Conservation (phyloP, 192 early-diverging fungal genomes). For the Coemansia biformis region DNA sequence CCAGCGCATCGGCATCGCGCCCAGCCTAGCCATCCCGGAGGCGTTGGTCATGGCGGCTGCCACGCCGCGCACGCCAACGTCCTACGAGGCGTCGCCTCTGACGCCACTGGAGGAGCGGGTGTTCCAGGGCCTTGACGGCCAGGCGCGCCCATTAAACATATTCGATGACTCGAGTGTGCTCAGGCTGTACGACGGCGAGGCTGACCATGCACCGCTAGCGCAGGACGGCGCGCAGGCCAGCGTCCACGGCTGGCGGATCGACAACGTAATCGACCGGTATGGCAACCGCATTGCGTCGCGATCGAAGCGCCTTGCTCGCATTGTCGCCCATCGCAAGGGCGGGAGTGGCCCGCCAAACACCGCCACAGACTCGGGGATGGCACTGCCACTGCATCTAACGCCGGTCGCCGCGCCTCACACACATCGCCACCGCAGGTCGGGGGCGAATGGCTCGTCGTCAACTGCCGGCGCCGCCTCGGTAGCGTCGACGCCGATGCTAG, state of each 20-base stretch:
- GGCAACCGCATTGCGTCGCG: constrained; percentile 29
- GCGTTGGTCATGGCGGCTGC: not conserved
- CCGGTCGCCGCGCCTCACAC: not conserved
- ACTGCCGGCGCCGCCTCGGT: constrained; percentile 1
- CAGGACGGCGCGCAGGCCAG: not conserved
- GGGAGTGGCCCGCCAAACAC: constrained; percentile 1
- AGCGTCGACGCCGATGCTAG: constrained; percentile 7
- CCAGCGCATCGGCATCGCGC: constrained; percentile 1
- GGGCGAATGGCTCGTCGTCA: constrained; percentile 10
- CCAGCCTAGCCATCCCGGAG: constrained; percentile 6
- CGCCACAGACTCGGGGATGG: no score
- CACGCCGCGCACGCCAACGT: constrained; percentile 15
- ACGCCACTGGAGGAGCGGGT: constrained; percentile 40
- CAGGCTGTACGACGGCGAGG: constrained; percentile 27
- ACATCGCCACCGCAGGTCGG: not conserved
- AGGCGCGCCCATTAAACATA: constrained; percentile 15
- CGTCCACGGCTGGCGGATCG: constrained; percentile 30
- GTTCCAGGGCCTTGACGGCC: constrained; percentile 7
- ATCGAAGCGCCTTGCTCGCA: constrained; percentile 30
- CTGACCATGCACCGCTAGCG: constrained; percentile 2
- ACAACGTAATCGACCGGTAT: constrained; percentile 37
- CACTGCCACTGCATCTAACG: not conserved
- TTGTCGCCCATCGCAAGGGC: constrained; percentile 25
- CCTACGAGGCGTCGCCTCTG: constrained; percentile 34
- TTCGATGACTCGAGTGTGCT: constrained; percentile 35